A percentile compares a stretch with the other conserved stretches of the same genome.
These are phyloP conservation scores for Colletotrichum sp. DNA, from an alignment of 2,329 filamentous ascomycete genomes.

Conservation along the genomic window DNA sequence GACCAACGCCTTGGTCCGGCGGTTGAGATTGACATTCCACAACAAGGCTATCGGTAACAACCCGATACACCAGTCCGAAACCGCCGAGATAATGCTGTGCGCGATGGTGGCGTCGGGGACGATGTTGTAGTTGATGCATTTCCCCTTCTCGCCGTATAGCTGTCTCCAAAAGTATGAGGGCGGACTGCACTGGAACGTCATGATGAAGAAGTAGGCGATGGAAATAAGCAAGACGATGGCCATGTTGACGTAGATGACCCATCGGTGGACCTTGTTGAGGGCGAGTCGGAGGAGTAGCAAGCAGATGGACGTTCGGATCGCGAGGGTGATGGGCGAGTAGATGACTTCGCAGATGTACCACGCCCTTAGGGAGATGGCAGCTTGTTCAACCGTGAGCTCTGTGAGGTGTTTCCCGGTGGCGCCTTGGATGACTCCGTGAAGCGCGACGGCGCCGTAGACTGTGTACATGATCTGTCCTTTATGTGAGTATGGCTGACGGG, in stretches of 20 bases:
- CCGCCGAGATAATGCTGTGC: conserved; percentile 49
- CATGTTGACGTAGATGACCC: conserved; percentile 36
- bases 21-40: conserved; percentile 54
- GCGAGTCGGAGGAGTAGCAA: conserved; percentile 46
- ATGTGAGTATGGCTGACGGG: neutral
- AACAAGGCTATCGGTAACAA: conserved; percentile 55
- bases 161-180: conserved; percentile 53
- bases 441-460: conserved; percentile 32
- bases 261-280: conserved; percentile 33
- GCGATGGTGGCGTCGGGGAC: conserved; percentile 48
- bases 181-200: conserved; percentile 55
- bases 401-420: conserved; percentile 28
- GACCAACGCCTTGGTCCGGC: conserved; percentile 49
- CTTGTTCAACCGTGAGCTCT: conserved; percentile 24
- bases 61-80: conserved; percentile 53
- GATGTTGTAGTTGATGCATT: conserved; percentile 42
- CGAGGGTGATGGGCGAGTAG: conserved; percentile 43
- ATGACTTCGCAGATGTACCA: conserved; percentile 46
- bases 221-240: conserved; percentile 41
- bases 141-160: conserved; percentile 37
- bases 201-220: conserved; percentile 47
- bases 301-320: conserved; percentile 45
- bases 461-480: conserved; percentile 36
- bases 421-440: conserved; percentile 35
- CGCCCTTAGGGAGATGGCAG: conserved; percentile 31